phyloP scores from a whole-genome alignment of 202 grass and related monocot species.

The Bolboschoenoplectus hybrid region DNA sequence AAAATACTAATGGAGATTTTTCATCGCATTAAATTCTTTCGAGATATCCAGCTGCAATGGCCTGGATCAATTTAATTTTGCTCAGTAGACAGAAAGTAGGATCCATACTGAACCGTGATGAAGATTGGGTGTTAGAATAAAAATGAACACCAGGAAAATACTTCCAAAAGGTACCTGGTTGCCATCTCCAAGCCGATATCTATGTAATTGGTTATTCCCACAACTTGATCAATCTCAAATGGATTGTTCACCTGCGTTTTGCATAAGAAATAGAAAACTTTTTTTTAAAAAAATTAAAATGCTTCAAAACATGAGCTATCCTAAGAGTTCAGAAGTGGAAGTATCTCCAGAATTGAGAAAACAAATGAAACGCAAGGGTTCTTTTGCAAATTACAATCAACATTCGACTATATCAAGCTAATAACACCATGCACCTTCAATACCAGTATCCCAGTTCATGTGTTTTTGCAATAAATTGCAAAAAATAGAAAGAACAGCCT shows the following conservation, averaged over 20 bases:
- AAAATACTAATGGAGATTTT: background rate
- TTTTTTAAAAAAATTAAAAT: background rate
- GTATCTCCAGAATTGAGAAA: background rate
- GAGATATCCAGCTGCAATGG: background rate
- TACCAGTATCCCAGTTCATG: background rate
- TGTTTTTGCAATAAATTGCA: background rate
- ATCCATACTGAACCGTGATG: background rate
- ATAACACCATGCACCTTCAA: constrained; percentile 19
- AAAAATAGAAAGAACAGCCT: background rate
- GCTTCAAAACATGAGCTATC: background rate
- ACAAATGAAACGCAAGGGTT: background rate
- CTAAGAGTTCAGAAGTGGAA: background rate
- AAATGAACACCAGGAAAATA: background rate
- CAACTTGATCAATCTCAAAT: constrained; percentile 84
- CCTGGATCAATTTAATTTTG: constrained; percentile 22
- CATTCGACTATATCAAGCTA: constrained; percentile 9
- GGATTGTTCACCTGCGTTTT: constrained; percentile 81
- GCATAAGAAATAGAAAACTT: constrained; percentile 1
- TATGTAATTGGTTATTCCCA: constrained; percentile 97
- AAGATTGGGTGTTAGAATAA: background rate
- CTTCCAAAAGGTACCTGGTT: constrained; percentile 57
- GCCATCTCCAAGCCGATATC: constrained; percentile 85
- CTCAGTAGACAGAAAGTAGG: background rate
- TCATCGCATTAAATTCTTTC: background rate
- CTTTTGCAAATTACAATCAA: background rate